phyloP scores from a whole-genome alignment of 1,139 yeast genomes.

The Geotrichum reessii region DNA sequence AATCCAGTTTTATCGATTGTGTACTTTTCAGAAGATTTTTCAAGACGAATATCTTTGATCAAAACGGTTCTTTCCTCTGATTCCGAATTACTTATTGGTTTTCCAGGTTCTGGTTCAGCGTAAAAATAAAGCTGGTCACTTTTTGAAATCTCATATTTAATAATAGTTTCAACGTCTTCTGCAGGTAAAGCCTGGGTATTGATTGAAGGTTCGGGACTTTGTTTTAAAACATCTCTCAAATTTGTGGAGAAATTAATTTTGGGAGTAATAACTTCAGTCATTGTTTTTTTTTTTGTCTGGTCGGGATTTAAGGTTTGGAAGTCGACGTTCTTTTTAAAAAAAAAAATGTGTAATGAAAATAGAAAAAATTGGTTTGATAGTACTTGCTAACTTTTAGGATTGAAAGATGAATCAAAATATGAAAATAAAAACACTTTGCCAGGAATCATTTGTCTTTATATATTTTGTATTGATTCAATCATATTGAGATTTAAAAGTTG shows the following conservation, averaged over 20 bases:
- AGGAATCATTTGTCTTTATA: not conserved
- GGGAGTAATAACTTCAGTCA: not conserved
- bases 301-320: not conserved
- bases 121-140: not conserved
- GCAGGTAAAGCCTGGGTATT: not conserved
- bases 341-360: too few species aligned
- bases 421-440: not conserved
- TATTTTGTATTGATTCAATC: not conserved
- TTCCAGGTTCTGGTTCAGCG: not conserved
- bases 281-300: not conserved
- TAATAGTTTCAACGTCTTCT: not conserved
- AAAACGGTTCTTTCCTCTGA: constrained; percentile 1
- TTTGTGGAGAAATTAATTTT: not conserved
- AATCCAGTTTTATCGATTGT: constrained; percentile 10
- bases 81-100: not conserved
- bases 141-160: not conserved
- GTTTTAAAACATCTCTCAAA: not conserved
- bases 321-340: too few species aligned
- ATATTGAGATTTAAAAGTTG: not conserved
- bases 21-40: not conserved
- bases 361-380: too few species aligned
- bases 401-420: not conserved
- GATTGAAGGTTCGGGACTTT: not conserved
- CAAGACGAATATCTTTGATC: constrained; percentile 21
- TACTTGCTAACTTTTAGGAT: too few species aligned